phyloP scores from a whole-genome alignment of 1,284 basidiomycete species.

The Malassezia sp. region DNA sequence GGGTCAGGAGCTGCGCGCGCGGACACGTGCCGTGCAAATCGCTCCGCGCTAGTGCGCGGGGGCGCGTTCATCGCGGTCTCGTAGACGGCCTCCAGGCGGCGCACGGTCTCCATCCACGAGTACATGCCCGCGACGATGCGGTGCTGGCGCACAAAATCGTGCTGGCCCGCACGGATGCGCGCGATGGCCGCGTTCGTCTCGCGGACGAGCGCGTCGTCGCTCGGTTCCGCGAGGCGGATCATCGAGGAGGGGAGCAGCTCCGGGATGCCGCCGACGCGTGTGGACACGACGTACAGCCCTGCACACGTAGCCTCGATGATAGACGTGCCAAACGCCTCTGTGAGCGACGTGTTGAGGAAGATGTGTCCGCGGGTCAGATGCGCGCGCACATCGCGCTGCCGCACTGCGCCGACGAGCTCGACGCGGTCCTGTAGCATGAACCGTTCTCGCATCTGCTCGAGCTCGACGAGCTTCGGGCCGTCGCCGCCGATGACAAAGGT shows the following conservation, averaged over 20 bases:
- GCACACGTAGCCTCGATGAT: constrained; percentile 91
- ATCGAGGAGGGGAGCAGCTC: constrained; percentile 86
- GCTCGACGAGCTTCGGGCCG: constrained; percentile 85
- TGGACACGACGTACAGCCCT: constrained; percentile 86
- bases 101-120: constrained; percentile 69
- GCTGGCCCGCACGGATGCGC: constrained; percentile 58
- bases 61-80: constrained; percentile 53
- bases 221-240: constrained; percentile 83
- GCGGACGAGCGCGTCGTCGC: constrained; percentile 68
- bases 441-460: constrained; percentile 91
- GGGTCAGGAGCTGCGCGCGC: no score
- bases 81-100: constrained; percentile 75
- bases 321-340: constrained; percentile 90
- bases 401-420: constrained; percentile 69
- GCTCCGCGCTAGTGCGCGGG: constrained; percentile 19
- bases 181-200: constrained; percentile 70
- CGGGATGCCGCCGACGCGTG: constrained; percentile 85
- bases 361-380: constrained; percentile 74
- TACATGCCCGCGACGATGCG: constrained; percentile 70
- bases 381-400: constrained; percentile 69
- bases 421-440: constrained; percentile 79
- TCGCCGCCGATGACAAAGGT: constrained; percentile 80
- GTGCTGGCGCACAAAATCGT: constrained; percentile 70
- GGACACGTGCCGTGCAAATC: constrained; percentile 16
- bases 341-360: constrained; percentile 88